Percentiles rank a stretch among this genome's conserved stretches.
Conservation (phyloP, 106 monocot genomes). For the Hemerocallis citrina region DNA sequence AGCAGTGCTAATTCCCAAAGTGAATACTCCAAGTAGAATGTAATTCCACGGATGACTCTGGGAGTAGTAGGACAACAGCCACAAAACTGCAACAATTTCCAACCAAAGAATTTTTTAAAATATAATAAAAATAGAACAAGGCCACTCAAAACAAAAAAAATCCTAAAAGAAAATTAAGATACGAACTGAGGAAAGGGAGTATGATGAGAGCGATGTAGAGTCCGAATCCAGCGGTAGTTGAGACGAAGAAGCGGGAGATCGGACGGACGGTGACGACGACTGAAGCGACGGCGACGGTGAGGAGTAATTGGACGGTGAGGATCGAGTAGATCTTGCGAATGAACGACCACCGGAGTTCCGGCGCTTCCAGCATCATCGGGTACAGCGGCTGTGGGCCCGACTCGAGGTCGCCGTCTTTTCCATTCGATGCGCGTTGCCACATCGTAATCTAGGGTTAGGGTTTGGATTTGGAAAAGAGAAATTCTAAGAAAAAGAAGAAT, state of each 20-base stretch:
- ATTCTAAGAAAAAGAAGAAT: not conserved
- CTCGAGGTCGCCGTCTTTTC: constrained; percentile 42
- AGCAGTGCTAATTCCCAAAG: constrained; percentile 58
- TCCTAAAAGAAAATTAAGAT: not conserved
- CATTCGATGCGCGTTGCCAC: not conserved
- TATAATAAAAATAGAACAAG: not conserved
- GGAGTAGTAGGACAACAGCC: constrained; percentile 3
- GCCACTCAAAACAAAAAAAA: not conserved
- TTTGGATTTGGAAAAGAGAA: not conserved
- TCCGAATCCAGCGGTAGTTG: constrained; percentile 43
- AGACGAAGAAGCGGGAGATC: constrained; percentile 64
- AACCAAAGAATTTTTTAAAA: not conserved
- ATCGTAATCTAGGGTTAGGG: constrained; percentile 2
- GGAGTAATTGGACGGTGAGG: constrained; percentile 56
- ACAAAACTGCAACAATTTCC: not conserved
- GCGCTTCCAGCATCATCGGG: constrained; percentile 73
- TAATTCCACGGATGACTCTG: constrained; percentile 32
- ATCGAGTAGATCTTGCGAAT: constrained; percentile 85
- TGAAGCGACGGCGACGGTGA: constrained; percentile 57
- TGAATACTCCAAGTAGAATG: constrained; percentile 67
- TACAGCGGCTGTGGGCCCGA: constrained; percentile 43
- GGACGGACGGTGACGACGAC: constrained; percentile 55
- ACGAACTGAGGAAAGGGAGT: constrained; percentile 48
- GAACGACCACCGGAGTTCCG: constrained; percentile 81
- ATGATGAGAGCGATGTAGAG: constrained; percentile 72